Conservation (phyloP, 495 filamentous ascomycete species). For the Sabuloglossum arenarium region DNA sequence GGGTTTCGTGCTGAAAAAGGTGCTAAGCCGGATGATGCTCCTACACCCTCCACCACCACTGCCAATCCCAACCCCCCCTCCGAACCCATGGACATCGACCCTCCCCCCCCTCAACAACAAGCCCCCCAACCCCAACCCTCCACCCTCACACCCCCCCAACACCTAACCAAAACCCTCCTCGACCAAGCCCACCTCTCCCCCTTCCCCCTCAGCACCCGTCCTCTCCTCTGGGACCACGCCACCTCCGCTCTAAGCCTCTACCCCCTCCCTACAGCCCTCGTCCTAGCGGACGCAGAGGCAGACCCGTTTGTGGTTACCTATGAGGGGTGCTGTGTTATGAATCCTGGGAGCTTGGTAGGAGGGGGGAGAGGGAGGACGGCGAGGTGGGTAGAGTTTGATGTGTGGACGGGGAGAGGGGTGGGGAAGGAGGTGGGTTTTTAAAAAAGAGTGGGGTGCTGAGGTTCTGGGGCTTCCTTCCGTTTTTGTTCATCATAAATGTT, state of each 20-base stretch:
- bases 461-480: neutral
- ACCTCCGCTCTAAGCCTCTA: constrained; percentile 50
- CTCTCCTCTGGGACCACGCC: constrained; percentile 75
- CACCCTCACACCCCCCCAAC: constrained; percentile 27
- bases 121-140: neutral
- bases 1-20: constrained; percentile 28
- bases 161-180: constrained; percentile 76
- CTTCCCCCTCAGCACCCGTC: constrained; percentile 54
- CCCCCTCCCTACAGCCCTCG: constrained; percentile 63
- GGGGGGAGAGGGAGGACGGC: neutral
- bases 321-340: constrained; percentile 90
- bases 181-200: constrained; percentile 79
- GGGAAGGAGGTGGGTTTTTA: neutral
- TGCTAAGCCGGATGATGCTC: neutral
- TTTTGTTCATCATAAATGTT: too few species aligned
- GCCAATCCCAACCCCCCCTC: constrained; percentile 3
- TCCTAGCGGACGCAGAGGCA: constrained; percentile 62
- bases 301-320: constrained; percentile 72
- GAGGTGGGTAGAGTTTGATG: neutral
- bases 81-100: constrained; percentile 13
- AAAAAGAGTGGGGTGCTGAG: neutral
- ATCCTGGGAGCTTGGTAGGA: constrained; percentile 45
- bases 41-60: constrained; percentile 9
- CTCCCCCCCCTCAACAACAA: neutral
- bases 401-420: neutral